Base-by-base conservation (phyloP, 352 stramenopile species). In the Phytophthora europaea region DNA sequence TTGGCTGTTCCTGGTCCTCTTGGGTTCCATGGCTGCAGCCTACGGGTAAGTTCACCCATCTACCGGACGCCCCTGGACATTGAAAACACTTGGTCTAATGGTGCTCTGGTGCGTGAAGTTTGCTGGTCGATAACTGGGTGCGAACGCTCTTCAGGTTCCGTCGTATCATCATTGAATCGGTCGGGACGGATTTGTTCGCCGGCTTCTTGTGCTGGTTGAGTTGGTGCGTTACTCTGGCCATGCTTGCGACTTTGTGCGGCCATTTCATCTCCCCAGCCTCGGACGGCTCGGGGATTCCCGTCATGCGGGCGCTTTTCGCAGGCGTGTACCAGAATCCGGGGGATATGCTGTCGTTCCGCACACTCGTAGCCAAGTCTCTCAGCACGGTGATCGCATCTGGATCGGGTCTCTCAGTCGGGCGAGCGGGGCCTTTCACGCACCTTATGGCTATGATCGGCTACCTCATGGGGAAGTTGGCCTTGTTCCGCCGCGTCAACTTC, bases 261-360 rank as follows among this genome's bases (percentile, higher is more conserved):
- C 67, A 89, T 22, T 90, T 92, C 55, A 79, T 91, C 22, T 86
- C 87, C 9, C 76, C 82, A 12, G 79, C 82, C 4, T 91, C 88
- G 2, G 89, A 96, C 33, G 89, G 89, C 7, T 94, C 89, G 3
- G 89, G 89, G 1, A 91, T 96, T 34, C 89, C 89, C 0, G 84
- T 86, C n/a, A 94, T 96, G 87, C 83, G 87, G 1, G 89, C 87
- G n/a, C 75, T 96, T 13, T 93, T 94, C 40, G 87, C 89, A 2
- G 89, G 89, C 1, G 88, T 94, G 47, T 92, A 90, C 67, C 88
- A 94, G 67, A 93, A 94, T 54, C 88, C 88, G n/a, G 81, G 65
- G 0, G 85, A 94, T 13, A 84, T 92, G n/a, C 45, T 96, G 31
- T 94, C 85, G 6, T 81, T 93, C 26, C 67, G 74, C 23, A 93